These are phyloP conservation scores for Terfezia claveryi DNA, from an alignment of 495 filamentous ascomycete species.

Conservation along the genomic window DNA sequence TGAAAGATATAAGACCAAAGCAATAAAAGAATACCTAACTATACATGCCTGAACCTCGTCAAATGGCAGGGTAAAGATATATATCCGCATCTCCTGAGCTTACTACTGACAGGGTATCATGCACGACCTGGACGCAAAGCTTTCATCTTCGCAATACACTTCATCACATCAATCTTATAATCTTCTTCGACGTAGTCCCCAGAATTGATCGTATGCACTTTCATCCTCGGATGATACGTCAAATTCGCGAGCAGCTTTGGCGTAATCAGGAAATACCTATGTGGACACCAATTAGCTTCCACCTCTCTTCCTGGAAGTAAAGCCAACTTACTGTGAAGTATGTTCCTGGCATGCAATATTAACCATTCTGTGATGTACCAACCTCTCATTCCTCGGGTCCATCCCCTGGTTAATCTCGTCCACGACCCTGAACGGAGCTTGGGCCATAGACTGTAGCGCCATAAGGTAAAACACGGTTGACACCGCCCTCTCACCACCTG, in stretches of 20 bases:
- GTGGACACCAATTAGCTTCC: neutral
- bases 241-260: conserved; percentile 81
- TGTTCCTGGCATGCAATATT: conserved; percentile 67
- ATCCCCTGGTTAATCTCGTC: conserved; percentile 99
- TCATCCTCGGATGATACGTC: conserved; percentile 73
- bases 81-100: too few relatives aligned
- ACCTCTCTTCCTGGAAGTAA: neutral
- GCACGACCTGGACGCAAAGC: neutral
- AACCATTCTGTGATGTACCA: conserved; percentile 92
- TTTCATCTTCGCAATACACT: conserved; percentile 19
- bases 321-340: conserved; percentile 30
- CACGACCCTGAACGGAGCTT: conserved; percentile 94
- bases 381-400: conserved; percentile 93
- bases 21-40: too few relatives aligned
- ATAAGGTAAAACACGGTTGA: conserved; percentile 99
- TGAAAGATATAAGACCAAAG: too few relatives aligned
- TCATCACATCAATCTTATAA: conserved; percentile 22
- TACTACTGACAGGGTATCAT: too few relatives aligned
- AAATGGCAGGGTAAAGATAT: too few relatives aligned
- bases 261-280: conserved; percentile 83
- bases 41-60: too few relatives aligned
- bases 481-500: conserved; percentile 86
- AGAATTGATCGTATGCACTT: conserved; percentile 76
- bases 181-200: conserved; percentile 69
- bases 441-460: conserved; percentile 83